Evolutionary conservation across 2,329 filamentous ascomycete genomes (phyloP).

Genomic region (Zelopaecilomyces penicillatus): DNA sequence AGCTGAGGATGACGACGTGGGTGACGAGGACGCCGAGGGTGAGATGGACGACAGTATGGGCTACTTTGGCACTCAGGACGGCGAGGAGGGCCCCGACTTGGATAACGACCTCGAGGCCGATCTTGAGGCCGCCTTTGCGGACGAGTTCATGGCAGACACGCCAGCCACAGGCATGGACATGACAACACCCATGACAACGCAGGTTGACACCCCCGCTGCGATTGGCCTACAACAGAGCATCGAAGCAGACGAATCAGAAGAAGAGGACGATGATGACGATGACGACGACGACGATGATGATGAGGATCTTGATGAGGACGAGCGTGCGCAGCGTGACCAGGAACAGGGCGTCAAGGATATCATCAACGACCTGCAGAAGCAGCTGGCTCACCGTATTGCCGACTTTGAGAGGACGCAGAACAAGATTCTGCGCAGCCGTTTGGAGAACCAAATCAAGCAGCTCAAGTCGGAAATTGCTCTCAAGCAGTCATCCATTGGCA

Average conservation of each 20-base stretch:
- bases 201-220: conserved; percentile 36
- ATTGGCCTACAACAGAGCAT: conserved; percentile 32
- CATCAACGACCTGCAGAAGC: conserved; percentile 43
- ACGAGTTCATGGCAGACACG: conserved; percentile 30
- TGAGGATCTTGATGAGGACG: conserved; percentile 47
- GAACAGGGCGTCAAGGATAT: conserved; percentile 48
- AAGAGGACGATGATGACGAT: conserved; percentile 32
- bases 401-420: conserved; percentile 36
- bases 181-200: conserved; percentile 37
- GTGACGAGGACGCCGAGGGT: conserved; percentile 41
- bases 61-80: conserved; percentile 27
- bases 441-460: conserved; percentile 42
- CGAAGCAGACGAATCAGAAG: conserved; percentile 36
- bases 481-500: conserved; percentile 36
- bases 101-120: conserved; percentile 46
- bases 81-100: conserved; percentile 29
- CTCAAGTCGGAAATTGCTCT: conserved; percentile 36
- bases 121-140: conserved; percentile 45
- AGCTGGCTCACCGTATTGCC: conserved; percentile 36
- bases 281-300: conserved; percentile 43
- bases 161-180: conserved; percentile 34
- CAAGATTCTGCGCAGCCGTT: conserved; percentile 40
- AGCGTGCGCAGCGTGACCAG: conserved; percentile 40
- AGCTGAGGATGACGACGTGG: conserved; percentile 35
- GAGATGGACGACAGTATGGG: conserved; percentile 36